Percentiles rank a stretch among this genome's conserved stretches.
These are phyloP conservation scores for Trichoderma sp. DNA, from an alignment of 2,329 filamentous ascomycete genomes.

Conservation along the genomic window DNA sequence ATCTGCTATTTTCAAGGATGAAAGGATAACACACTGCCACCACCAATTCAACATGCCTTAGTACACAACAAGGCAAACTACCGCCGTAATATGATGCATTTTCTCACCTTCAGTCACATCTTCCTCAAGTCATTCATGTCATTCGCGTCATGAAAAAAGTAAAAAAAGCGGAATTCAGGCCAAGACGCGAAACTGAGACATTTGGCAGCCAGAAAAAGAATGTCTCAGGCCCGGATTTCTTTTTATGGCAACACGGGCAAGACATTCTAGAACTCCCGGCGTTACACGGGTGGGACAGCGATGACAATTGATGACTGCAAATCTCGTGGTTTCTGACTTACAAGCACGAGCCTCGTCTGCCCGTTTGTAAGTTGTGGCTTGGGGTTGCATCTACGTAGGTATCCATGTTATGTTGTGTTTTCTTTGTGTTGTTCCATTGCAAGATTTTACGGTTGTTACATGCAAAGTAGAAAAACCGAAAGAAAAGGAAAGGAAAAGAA, in stretches of 20 bases:
- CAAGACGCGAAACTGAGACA: background rate
- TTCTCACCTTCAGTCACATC: background rate
- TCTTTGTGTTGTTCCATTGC: background rate
- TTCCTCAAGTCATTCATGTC: background rate
- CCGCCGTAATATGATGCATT: background rate
- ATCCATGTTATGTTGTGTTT: background rate
- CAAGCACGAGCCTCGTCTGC: background rate
- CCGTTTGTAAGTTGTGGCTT: background rate
- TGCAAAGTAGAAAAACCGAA: background rate
- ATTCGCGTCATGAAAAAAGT: background rate
- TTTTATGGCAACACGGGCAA: background rate
- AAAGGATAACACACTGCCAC: background rate
- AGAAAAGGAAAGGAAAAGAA: background rate
- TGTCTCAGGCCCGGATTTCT: background rate
- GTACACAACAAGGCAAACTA: background rate
- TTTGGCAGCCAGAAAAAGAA: background rate
- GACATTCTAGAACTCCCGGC: background rate
- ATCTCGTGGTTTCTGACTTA: background rate
- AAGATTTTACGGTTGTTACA: background rate
- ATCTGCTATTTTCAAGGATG: background rate
- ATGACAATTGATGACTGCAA: background rate
- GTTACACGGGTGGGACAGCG: background rate
- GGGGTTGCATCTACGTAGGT: background rate
- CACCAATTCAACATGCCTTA: background rate
- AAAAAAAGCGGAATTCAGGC: background rate